Conservation (phyloP, 148 eudicot genomes). For the Diospyros kaki region DNA sequence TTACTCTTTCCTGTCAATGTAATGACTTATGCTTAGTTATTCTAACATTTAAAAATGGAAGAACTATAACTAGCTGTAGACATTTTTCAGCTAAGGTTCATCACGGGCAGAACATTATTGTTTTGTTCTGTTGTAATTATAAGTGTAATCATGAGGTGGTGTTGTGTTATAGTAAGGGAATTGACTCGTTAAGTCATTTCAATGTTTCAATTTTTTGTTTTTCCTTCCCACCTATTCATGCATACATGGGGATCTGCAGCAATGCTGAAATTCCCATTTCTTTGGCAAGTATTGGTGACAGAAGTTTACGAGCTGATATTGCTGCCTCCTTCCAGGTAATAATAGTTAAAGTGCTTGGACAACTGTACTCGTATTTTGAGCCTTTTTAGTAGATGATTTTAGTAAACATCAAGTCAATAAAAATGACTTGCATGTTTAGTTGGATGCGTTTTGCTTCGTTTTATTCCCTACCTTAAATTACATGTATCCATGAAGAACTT, state of each 20-base stretch:
- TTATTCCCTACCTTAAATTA: background rate
- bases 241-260: conserved; percentile 34
- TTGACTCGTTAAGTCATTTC: background rate
- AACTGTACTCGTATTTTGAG: background rate
- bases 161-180: background rate
- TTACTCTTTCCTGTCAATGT: too few species aligned
- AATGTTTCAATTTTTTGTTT: background rate
- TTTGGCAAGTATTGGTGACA: conserved; percentile 69
- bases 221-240: conserved; percentile 5
- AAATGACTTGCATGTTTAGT: conserved; percentile 3
- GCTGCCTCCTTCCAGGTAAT: conserved; percentile 96
- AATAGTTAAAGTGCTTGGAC: background rate
- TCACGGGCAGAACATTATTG: background rate
- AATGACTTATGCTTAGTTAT: too few species aligned
- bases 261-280: conserved; percentile 65
- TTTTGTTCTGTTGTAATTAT: background rate
- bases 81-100: background rate
- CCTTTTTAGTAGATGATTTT: background rate
- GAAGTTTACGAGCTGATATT: conserved; percentile 76
- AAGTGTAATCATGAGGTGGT: background rate
- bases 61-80: background rate
- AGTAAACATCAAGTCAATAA: background rate
- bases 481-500: background rate
- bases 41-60: too few species aligned
- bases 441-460: background rate